Evolutionary conservation across 2,329 filamentous ascomycete genomes (phyloP).

Genomic region (Ceratocystis alfenasii): DNA sequence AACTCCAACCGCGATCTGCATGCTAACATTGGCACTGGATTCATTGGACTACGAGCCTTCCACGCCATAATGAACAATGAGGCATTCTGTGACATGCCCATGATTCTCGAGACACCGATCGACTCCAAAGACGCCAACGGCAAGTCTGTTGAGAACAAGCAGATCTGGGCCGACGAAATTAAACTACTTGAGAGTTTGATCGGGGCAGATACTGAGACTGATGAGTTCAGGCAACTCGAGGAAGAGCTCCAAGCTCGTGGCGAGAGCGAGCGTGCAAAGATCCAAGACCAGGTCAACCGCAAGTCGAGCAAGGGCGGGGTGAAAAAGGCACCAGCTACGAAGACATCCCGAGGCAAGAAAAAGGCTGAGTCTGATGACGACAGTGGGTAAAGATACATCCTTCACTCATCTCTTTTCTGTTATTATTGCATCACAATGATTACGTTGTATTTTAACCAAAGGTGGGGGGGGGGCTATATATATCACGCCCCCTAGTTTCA

Average conservation of each 20-base stretch:
- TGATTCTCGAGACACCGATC: constrained; percentile 94
- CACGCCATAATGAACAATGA: constrained; percentile 79
- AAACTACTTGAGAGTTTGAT: constrained; percentile 84
- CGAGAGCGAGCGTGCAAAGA: constrained; percentile 56
- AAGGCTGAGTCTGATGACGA: constrained; percentile 22
- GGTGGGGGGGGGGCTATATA: not conserved
- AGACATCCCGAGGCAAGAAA: constrained; percentile 28
- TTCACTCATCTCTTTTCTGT: not conserved
- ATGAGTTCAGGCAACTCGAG: constrained; percentile 58
- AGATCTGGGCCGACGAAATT: constrained; percentile 86
- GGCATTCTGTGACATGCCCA: constrained; percentile 64
- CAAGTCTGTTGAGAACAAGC: constrained; percentile 61
- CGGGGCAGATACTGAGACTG: constrained; percentile 64
- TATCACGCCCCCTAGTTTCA: not conserved
- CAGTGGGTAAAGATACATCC: not conserved
- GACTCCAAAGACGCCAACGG: constrained; percentile 55
- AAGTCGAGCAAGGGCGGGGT: constrained; percentile 50
- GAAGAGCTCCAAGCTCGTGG: constrained; percentile 55
- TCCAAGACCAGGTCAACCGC: constrained; percentile 67
- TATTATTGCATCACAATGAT: not conserved
- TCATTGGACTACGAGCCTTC: constrained; percentile 79
- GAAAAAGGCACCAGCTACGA: constrained; percentile 31
- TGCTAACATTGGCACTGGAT: constrained; percentile 92
- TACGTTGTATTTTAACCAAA: not conserved
- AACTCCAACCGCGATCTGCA: constrained; percentile 75